Evolutionary conservation across 2,329 filamentous ascomycete genomes (phyloP), one percentile per base, ranked within the genome.

Genomic region (Rosellinia necatrix): DNA sequence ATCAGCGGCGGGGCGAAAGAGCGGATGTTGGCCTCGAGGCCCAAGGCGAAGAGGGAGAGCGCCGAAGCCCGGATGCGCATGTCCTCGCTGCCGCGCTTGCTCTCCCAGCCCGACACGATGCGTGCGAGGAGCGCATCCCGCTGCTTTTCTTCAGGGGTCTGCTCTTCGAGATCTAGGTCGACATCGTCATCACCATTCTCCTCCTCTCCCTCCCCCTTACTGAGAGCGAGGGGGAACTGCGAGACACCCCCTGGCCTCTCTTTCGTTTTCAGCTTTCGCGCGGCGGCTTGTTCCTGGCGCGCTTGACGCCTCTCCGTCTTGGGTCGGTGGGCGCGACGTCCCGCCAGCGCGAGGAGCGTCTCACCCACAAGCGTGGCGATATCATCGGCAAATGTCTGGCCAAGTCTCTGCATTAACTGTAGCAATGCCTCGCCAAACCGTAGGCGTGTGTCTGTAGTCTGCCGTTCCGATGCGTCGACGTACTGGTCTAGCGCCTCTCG

Each of bases 11-110:
- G 68, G 1, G 82, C 81, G 22, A 87, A 70, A 0, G 83, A 84
- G 1, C 74, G 72, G 3, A 87, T 73, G 61, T 85, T 86, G 1
- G 78, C 81, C 68, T 90, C 86, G 22, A 90, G 70, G 0, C 78
- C 78, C 1, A 74, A 73, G 0, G 82, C 81, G 38, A 91, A 76
- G 42, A 91, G 80, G 4, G 86, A 88, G 6, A 92, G 70, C 3
- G 88, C 85, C 19, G 88, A 90, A 12, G 87, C 75, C 1, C 89
- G 83, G 62, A 92, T 81, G 3, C 89, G 80, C 10, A 90, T 76
- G 66, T 91, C 88, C 68, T 91, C 88, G 56, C 80, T 79, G 0
- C 86, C 87, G 13, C 79, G 75, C 53, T 83, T 85, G 59, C 85
- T 81, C 61, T 87, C 80, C 88, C 88, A 91, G 1, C 86, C 87